A percentile compares a stretch with the other conserved stretches of the same genome.
These are phyloP conservation scores for Coniella vitis DNA, from an alignment of 2,329 filamentous ascomycete species.

Conservation along the genomic window DNA sequence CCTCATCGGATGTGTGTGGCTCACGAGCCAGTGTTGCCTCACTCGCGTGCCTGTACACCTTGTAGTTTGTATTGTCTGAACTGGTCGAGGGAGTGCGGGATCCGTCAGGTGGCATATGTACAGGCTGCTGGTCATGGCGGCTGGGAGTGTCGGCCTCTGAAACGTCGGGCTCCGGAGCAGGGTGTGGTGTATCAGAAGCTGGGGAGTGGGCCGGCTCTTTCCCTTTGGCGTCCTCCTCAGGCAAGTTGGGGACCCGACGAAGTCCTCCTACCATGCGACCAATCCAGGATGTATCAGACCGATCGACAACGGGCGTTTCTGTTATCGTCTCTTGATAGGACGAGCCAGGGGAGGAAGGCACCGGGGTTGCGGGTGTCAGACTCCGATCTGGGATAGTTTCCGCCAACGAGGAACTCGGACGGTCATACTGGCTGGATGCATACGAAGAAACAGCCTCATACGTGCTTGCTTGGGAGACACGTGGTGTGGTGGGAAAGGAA, in stretches of 20 bases:
- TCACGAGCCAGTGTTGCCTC: neutral
- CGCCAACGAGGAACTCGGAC: conserved; percentile 37
- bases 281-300: conserved; percentile 39
- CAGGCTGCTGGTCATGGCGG: conserved; percentile 6
- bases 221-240: conserved; percentile 37
- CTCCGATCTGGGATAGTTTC: conserved; percentile 38
- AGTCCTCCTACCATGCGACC: conserved; percentile 49
- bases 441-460: conserved; percentile 43
- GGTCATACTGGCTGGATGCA: conserved; percentile 38
- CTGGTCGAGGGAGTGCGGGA: conserved; percentile 34
- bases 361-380: conserved; percentile 29
- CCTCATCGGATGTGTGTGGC: conserved; percentile 1
- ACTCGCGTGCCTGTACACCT: conserved; percentile 35
- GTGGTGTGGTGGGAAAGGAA: conserved; percentile 27
- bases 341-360: conserved; percentile 26
- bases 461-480: conserved; percentile 36
- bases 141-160: conserved; percentile 27
- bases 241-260: conserved; percentile 42
- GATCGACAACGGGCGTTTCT: conserved; percentile 26
- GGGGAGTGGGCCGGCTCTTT: conserved; percentile 28
- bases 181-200: conserved; percentile 20
- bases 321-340: conserved; percentile 25
- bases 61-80: conserved; percentile 41
- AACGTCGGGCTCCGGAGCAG: conserved; percentile 25
- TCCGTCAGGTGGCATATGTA: conserved; percentile 31